A percentile compares a stretch with the other conserved stretches of the same genome.
These are phyloP conservation scores for Fraxinus sp. DNA, from an alignment of 305 asterid genomes.

Conservation along the genomic window DNA sequence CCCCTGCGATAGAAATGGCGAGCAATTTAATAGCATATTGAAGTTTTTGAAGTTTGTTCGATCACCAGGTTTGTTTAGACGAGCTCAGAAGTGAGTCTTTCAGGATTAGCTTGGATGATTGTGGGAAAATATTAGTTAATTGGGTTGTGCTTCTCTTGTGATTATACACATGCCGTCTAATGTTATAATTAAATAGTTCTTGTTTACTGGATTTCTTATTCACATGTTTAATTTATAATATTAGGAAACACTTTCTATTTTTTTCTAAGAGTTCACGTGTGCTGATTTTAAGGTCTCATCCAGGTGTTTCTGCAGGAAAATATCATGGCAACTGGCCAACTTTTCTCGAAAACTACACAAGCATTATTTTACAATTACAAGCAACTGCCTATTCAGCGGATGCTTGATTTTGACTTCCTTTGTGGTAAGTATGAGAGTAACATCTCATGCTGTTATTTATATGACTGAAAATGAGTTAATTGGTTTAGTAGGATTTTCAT, in stretches of 20 bases:
- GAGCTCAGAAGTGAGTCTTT: conserved; percentile 4
- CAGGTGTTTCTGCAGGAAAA: conserved; percentile 64
- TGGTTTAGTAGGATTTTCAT: neutral
- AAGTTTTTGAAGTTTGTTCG: neutral
- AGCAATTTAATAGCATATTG: conserved; percentile 5
- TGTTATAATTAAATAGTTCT: neutral
- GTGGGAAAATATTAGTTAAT: neutral
- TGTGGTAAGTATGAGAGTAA: conserved; percentile 53
- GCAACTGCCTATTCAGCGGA: conserved; percentile 93
- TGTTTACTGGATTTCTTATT: conserved; percentile 20
- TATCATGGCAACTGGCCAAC: conserved; percentile 90
- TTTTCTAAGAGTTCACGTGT: neutral
- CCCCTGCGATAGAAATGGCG: conserved; percentile 3
- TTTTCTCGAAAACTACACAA: conserved; percentile 90
- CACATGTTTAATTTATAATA: conserved; percentile 1
- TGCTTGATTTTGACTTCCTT: conserved; percentile 99
- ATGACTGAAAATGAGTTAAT: neutral
- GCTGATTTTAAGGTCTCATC: conserved; percentile 61
- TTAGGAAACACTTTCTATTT: neutral
- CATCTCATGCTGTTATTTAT: conserved; percentile 6
- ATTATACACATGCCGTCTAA: neutral
- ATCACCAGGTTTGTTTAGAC: conserved; percentile 12
- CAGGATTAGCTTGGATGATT: conserved; percentile 4
- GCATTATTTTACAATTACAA: conserved; percentile 93
- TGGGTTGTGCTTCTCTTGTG: neutral